phyloP scores from a whole-genome alignment of 192 early-diverging fungal species.

The Chytriomyces confervae region DNA sequence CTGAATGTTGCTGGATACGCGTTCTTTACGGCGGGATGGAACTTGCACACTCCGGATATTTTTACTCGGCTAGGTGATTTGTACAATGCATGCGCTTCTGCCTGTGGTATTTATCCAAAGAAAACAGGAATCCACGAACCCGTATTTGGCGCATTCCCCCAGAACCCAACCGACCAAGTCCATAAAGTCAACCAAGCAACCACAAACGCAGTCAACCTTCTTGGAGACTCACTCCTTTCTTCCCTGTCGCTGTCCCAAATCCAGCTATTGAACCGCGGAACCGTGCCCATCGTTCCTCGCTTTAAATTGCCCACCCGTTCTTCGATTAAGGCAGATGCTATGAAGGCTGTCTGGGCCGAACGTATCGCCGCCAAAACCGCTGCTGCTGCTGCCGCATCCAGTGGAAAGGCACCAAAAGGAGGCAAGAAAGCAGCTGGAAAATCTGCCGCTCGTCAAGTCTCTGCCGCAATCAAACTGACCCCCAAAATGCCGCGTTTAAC shows the following conservation, averaged over 20 bases:
- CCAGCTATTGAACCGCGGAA: slow-evolving; percentile 43
- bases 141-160: slow-evolving; percentile 46
- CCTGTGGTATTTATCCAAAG: background rate
- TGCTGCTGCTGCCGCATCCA: background rate
- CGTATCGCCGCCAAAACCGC: slow-evolving; percentile 2
- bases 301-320: slow-evolving; percentile 39
- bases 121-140: slow-evolving; percentile 58
- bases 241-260: slow-evolving; percentile 33
- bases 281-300: background rate
- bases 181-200: slow-evolving; percentile 35
- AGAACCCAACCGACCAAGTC: slow-evolving; percentile 18
- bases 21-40: slow-evolving; percentile 53
- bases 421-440: background rate
- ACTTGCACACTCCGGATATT: slow-evolving; percentile 52
- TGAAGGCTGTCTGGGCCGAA: background rate
- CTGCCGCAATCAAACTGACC: background rate
- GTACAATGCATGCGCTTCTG: background rate
- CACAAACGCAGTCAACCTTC: slow-evolving; percentile 25
- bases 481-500: slow-evolving; percentile 46
- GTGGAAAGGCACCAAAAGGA: slow-evolving; percentile 17
- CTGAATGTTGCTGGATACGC: slow-evolving; percentile 51
- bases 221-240: slow-evolving; percentile 35
- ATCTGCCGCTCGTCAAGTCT: background rate
- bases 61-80: slow-evolving; percentile 49
- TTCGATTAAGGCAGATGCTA: slow-evolving; percentile 36